These are phyloP conservation scores for Cylindrodendrum hubeiense DNA, from an alignment of 2,329 filamentous ascomycete species.

Conservation along the genomic window DNA sequence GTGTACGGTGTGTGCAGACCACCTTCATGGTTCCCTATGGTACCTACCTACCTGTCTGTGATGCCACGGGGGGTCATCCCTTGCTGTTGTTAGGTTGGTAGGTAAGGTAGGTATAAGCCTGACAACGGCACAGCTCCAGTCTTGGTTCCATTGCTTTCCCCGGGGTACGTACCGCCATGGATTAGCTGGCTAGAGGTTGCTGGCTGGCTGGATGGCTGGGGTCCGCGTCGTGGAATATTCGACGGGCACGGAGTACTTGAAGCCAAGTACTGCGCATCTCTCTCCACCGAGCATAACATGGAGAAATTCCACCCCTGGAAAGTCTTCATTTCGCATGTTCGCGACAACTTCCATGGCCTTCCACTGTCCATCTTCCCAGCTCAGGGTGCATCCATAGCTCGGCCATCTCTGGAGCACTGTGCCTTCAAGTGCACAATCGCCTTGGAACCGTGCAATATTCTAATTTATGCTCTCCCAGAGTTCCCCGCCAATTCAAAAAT, in stretches of 20 bases:
- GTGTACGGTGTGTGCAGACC: not conserved
- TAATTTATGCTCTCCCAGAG: not conserved
- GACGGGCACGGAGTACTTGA: not conserved
- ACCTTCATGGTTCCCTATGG: too few species aligned
- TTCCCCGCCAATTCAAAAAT: slow-evolving; percentile 3
- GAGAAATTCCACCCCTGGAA: slow-evolving; percentile 11
- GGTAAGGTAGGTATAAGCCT: too few species aligned
- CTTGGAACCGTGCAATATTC: not conserved
- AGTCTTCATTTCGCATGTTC: slow-evolving; percentile 20
- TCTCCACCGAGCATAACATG: slow-evolving; percentile 16
- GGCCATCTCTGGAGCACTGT: not conserved
- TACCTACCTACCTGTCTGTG: not conserved
- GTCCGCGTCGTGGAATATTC: not conserved
- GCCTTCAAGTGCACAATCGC: not conserved
- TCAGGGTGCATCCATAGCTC: not conserved
- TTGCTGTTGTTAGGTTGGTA: too few species aligned
- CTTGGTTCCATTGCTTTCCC: too few species aligned
- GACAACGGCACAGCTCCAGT: too few species aligned
- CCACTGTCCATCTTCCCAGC: not conserved
- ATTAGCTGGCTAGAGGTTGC: not conserved
- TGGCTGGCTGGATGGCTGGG: not conserved
- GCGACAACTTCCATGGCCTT: slow-evolving; percentile 1
- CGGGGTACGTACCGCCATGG: too few species aligned
- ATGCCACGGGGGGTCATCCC: too few species aligned
- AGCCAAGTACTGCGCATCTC: slow-evolving; percentile 9